Conservation (phyloP, 495 filamentous ascomycete genomes). For the Penicillium nucicola region DNA sequence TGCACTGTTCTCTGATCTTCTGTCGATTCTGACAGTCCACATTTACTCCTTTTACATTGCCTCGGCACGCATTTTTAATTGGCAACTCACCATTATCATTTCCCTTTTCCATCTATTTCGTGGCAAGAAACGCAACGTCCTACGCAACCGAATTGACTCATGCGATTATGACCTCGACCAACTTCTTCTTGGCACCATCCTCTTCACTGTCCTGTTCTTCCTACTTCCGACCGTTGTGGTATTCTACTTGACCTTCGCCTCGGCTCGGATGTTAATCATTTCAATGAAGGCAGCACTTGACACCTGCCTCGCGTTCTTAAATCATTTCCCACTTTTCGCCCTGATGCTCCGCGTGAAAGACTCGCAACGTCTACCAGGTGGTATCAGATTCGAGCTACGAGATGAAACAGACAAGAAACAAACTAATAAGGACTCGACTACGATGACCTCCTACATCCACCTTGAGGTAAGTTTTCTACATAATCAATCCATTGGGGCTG, state of each 20-base stretch:
- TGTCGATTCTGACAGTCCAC: slow-evolving; percentile 88
- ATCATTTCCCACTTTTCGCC: slow-evolving; percentile 97
- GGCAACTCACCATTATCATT: slow-evolving; percentile 94
- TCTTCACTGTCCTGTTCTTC: slow-evolving; percentile 96
- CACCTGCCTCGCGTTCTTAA: slow-evolving; percentile 87
- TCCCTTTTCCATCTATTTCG: slow-evolving; percentile 98
- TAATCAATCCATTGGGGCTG: not conserved
- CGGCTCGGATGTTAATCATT: slow-evolving; percentile 92
- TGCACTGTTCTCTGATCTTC: slow-evolving; percentile 88
- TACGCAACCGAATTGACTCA: slow-evolving; percentile 94
- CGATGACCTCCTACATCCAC: slow-evolving; percentile 70
- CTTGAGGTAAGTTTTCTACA: slow-evolving; percentile 58
- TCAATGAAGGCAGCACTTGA: slow-evolving; percentile 85
- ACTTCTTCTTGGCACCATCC: slow-evolving; percentile 90
- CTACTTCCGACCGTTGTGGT: slow-evolving; percentile 91
- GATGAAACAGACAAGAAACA: slow-evolving; percentile 41
- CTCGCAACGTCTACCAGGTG: slow-evolving; percentile 84
- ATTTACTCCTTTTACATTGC: slow-evolving; percentile 98
- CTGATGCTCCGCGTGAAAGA: slow-evolving; percentile 97
- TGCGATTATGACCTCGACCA: slow-evolving; percentile 99
- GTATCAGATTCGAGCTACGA: slow-evolving; percentile 86
- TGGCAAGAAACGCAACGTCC: slow-evolving; percentile 95
- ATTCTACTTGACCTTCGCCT: slow-evolving; percentile 95
- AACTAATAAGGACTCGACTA: slow-evolving; percentile 11
- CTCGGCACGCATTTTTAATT: slow-evolving; percentile 93